Evolutionary conservation across 1,284 basidiomycete genomes (phyloP).

Genomic region (Marasmius tenuissimus): DNA sequence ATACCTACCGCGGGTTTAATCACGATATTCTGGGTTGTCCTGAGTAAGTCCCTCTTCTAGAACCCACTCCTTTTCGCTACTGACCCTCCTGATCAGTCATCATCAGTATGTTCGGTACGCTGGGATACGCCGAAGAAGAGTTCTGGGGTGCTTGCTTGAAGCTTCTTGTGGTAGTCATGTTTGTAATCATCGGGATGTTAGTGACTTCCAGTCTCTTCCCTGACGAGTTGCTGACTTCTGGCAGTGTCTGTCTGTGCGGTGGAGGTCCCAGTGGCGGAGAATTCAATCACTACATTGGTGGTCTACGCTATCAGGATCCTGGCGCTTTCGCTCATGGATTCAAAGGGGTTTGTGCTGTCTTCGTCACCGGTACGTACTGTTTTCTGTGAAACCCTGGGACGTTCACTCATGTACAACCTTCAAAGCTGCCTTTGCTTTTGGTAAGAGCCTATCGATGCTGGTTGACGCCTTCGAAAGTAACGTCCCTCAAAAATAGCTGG

Average conservation of each 20-base stretch:
- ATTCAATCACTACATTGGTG: slow-evolving; percentile 42
- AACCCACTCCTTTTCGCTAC: background rate
- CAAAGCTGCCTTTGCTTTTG: slow-evolving; percentile 56
- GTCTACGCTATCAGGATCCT: slow-evolving; percentile 48
- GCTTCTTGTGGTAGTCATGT: slow-evolving; percentile 50
- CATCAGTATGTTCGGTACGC: slow-evolving; percentile 38
- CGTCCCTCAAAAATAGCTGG: slow-evolving; percentile 32
- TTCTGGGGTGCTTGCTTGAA: slow-evolving; percentile 60
- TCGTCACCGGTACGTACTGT: slow-evolving; percentile 33
- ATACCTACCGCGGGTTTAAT: slow-evolving; percentile 44
- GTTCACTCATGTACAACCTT: background rate
- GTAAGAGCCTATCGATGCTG: slow-evolving; percentile 18
- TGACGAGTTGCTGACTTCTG: background rate
- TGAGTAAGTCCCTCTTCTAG: slow-evolving; percentile 26
- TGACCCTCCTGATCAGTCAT: slow-evolving; percentile 27
- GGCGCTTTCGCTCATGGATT: slow-evolving; percentile 50
- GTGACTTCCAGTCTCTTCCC: background rate
- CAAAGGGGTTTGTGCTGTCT: slow-evolving; percentile 41
- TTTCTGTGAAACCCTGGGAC: background rate
- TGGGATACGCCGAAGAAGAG: slow-evolving; percentile 53
- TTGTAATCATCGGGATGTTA: slow-evolving; percentile 53
- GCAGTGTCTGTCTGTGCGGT: slow-evolving; percentile 40
- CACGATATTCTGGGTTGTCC: slow-evolving; percentile 45
- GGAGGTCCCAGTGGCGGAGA: slow-evolving; percentile 39
- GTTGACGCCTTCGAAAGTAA: too few species aligned